Base-by-base conservation (phyloP, 2,329 filamentous ascomycete genomes). In the Reticulascus tulasneorum region DNA sequence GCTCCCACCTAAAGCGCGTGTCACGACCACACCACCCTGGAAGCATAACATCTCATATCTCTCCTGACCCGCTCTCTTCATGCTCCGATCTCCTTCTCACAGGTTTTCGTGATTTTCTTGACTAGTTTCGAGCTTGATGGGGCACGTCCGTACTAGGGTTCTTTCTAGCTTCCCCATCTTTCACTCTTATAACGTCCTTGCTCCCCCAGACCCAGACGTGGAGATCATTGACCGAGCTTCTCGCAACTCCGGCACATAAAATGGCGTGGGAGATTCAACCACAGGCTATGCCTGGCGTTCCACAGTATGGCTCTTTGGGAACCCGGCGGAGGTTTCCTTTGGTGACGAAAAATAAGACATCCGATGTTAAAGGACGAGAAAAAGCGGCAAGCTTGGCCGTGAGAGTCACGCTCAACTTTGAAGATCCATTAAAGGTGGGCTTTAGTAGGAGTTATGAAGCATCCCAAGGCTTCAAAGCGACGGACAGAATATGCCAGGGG, bases 361-460 rank as follows among this genome's bases (percentile, higher is more conserved):
- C n/a, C n/a, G n/a, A n/a, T n/a, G n/a, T n/a, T n/a, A n/a, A n/a
- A n/a, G n/a, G n/a, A n/a, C n/a, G n/a, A n/a, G n/a, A n/a, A n/a
- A n/a, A n/a, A n/a, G n/a, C n/a, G 19, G 30, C 37, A 16, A 33
- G 33, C 40, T 54, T 74, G 19, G 55, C 59, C 21, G 60, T 73
- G 12, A 60, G 65, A 18, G 60, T 71, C 33, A 62, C 62, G 20
- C 57, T 72, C 47, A 63, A 57, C 29, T 74, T 73, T 46, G 63
- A 64, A 32, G 60, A 63, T 23, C 68, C 67, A 7, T 51, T 66
- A 29, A 59, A 64, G 28, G 61, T 62, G 33, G 57, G 63, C 17
- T 70, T 72, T 50, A 58, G 49, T 31, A 62, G 66, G 31, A 63
- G 60, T 39, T 77, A 75, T 48, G 60, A 61, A 36, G 62, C 66